Conservation (phyloP, 1,284 basidiomycete species). For the Neotropicomus parvogracilis region DNA sequence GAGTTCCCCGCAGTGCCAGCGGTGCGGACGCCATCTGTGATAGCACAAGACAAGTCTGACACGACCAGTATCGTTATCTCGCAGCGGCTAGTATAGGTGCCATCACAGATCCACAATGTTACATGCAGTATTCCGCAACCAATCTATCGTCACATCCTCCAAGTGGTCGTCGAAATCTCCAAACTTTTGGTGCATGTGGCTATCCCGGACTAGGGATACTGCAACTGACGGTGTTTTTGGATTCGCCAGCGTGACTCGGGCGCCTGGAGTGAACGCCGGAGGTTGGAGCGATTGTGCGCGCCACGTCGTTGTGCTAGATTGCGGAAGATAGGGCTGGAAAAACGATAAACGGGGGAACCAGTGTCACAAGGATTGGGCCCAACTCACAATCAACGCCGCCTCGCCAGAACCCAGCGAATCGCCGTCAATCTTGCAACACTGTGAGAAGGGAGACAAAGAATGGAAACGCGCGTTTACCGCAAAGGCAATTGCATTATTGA, state of each 20-base stretch:
- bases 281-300: slow-evolving; percentile 37
- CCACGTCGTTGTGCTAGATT: slow-evolving; percentile 42
- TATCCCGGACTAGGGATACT: slow-evolving; percentile 45
- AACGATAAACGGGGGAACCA: slow-evolving; percentile 3
- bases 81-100: neutral
- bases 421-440: slow-evolving; percentile 49
- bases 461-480: slow-evolving; percentile 42
- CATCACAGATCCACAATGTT: slow-evolving; percentile 28
- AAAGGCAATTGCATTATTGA: slow-evolving; percentile 58
- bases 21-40: slow-evolving; percentile 10
- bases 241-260: slow-evolving; percentile 44
- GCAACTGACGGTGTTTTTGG: slow-evolving; percentile 44
- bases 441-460: slow-evolving; percentile 8
- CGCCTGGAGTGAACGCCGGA: slow-evolving; percentile 43
- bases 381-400: slow-evolving; percentile 54
- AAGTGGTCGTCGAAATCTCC: slow-evolving; percentile 78
- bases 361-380: neutral
- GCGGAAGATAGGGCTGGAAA: slow-evolving; percentile 46
- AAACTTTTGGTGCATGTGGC: slow-evolving; percentile 49
- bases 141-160: slow-evolving; percentile 67
- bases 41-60: neutral
- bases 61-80: neutral
- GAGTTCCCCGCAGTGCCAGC: slow-evolving; percentile 43
- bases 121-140: slow-evolving; percentile 55
- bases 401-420: slow-evolving; percentile 47